Percentiles rank a stretch among this genome's conserved stretches.
Evolutionary conservation across 768 basidiomycete genomes (phyloP).

Genomic region (Sarcodon aspratus): DNA sequence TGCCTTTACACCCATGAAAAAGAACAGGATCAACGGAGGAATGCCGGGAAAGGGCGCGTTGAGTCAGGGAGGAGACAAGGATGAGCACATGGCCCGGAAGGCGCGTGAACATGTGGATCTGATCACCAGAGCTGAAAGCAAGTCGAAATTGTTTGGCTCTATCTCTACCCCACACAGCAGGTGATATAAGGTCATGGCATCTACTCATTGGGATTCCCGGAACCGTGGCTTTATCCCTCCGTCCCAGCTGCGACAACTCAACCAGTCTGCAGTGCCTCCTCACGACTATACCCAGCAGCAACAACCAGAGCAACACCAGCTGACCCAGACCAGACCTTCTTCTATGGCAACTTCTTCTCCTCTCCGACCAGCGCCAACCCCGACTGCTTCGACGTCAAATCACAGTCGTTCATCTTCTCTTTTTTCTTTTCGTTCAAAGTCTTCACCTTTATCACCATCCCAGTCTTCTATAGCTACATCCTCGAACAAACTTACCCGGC

Average conservation of each 20-base stretch:
- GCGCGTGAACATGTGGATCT: too few relatives aligned
- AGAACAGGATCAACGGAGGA: neutral
- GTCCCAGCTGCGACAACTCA: constrained; percentile 20
- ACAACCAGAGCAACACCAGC: constrained; percentile 9
- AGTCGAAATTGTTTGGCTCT: too few relatives aligned
- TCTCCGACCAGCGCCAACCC: constrained; percentile 1
- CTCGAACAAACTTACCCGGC: neutral
- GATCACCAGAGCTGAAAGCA: too few relatives aligned
- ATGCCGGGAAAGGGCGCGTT: neutral
- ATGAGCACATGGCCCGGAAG: too few relatives aligned
- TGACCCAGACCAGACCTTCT: constrained; percentile 12
- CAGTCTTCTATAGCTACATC: constrained; percentile 3
- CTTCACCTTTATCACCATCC: neutral
- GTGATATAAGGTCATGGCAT: too few relatives aligned
- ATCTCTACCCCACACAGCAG: too few relatives aligned
- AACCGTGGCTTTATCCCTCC: constrained; percentile 25
- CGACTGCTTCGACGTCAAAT: neutral
- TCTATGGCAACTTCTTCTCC: constrained; percentile 7
- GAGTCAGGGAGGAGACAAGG: too few relatives aligned
- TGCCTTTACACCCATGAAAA: constrained; percentile 88
- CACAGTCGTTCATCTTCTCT: neutral
- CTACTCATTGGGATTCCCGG: constrained; percentile 22
- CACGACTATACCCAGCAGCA: neutral
- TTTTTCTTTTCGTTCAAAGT: neutral
- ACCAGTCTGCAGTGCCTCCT: constrained; percentile 4